Percentiles rank a stretch among this genome's conserved stretches.
Conservation (phyloP, 2,329 filamentous ascomycete species). For the Parastagonospora avenae region DNA sequence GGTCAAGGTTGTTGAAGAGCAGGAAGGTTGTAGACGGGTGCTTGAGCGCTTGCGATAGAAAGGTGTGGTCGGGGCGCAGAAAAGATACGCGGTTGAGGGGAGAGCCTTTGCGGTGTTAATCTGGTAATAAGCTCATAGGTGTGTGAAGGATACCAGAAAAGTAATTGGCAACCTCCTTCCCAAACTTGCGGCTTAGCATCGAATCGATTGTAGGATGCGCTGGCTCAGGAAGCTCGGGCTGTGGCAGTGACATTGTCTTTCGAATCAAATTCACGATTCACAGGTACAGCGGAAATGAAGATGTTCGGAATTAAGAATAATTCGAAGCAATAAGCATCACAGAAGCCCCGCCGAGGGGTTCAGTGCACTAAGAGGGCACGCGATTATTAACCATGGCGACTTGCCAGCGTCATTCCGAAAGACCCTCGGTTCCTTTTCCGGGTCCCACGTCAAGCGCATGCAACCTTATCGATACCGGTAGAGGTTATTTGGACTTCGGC, state of each 20-base stretch:
- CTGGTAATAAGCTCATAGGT: neutral
- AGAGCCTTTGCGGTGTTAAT: slow-evolving; percentile 58
- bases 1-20: slow-evolving; percentile 77
- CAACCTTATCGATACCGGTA: slow-evolving; percentile 37
- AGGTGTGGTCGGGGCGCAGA: slow-evolving; percentile 71
- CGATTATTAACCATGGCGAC: slow-evolving; percentile 25
- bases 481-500: slow-evolving; percentile 15
- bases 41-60: slow-evolving; percentile 69
- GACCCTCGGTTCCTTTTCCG: slow-evolving; percentile 32
- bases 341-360: slow-evolving; percentile 19
- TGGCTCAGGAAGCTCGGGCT: slow-evolving; percentile 61
- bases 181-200: slow-evolving; percentile 78
- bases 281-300: neutral
- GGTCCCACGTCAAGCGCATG: slow-evolving; percentile 1
- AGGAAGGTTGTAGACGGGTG: slow-evolving; percentile 74
- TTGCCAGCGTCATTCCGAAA: slow-evolving; percentile 2
- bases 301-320: slow-evolving; percentile 1
- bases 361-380: slow-evolving; percentile 1
- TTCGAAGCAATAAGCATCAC: slow-evolving; percentile 6
- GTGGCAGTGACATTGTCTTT: slow-evolving; percentile 40
- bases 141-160: slow-evolving; percentile 61
- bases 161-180: slow-evolving; percentile 81
- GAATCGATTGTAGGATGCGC: slow-evolving; percentile 65
- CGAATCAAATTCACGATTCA: neutral
- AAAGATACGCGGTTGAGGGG: slow-evolving; percentile 82